Evolutionary conservation across 805 yeast species (phyloP).

Genomic region (Nakazawaea wickerhamii): DNA sequence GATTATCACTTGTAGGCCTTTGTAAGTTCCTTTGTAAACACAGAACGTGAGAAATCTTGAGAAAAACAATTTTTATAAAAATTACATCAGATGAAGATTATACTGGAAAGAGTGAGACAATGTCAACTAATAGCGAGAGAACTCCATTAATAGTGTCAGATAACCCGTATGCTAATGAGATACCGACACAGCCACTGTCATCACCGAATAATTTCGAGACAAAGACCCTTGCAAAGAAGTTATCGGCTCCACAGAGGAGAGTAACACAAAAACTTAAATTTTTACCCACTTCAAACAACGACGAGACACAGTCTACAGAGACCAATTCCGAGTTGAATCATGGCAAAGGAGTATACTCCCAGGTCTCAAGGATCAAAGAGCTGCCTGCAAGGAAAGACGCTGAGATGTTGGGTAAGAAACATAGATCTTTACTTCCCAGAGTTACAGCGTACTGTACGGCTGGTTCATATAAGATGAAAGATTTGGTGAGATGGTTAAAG

Average conservation of each 20-base stretch:
- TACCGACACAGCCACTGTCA: slow-evolving; percentile 6
- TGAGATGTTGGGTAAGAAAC: slow-evolving; percentile 83
- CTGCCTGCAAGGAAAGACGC: slow-evolving; percentile 91
- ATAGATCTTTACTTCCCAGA: slow-evolving; percentile 79
- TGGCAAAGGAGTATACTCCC: slow-evolving; percentile 67
- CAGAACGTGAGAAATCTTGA: background rate
- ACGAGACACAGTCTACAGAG: slow-evolving; percentile 10
- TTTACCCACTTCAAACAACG: slow-evolving; percentile 32
- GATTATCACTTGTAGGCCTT: too few species aligned
- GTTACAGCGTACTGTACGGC: slow-evolving; percentile 97
- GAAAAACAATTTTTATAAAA: background rate
- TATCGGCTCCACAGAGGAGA: slow-evolving; percentile 64
- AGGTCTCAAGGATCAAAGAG: slow-evolving; percentile 78
- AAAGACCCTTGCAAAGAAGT: slow-evolving; percentile 37
- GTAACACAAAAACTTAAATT: slow-evolving; percentile 69
- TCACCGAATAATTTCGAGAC: slow-evolving; percentile 18
- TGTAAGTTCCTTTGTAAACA: too few species aligned
- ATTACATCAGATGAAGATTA: too few species aligned
- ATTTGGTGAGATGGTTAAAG: slow-evolving; percentile 76
- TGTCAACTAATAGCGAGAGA: background rate
- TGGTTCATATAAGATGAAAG: slow-evolving; percentile 86
- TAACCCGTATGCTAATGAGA: slow-evolving; percentile 22
- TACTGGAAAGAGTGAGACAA: too few species aligned
- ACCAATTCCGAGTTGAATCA: slow-evolving; percentile 11
- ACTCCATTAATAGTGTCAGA: slow-evolving; percentile 22